These are phyloP conservation scores for Stemphylium vesicarium DNA, from an alignment of 2,329 filamentous ascomycete genomes.

Conservation along the genomic window DNA sequence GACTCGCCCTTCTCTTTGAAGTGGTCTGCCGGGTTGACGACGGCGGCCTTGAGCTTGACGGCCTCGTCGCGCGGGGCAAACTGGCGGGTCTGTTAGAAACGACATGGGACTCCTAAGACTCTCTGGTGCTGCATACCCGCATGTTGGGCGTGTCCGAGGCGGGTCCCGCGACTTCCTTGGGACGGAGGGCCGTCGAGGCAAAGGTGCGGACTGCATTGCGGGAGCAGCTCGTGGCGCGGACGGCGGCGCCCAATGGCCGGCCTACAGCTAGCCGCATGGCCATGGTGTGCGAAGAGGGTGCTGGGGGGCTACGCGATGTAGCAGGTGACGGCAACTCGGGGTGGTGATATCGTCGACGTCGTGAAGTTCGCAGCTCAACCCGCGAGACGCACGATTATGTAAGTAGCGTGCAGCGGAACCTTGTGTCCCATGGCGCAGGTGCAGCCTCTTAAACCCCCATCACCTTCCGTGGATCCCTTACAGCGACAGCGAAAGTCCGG, in stretches of 20 bases:
- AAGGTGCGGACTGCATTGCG: conserved; percentile 50
- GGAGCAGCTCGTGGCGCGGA: conserved; percentile 45
- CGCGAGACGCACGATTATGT: conserved; percentile 20
- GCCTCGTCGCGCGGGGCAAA: conserved; percentile 51
- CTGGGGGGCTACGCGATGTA: conserved; percentile 34
- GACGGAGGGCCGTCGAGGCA: conserved; percentile 49
- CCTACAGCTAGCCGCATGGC: conserved; percentile 50
- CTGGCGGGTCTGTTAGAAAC: conserved; percentile 39
- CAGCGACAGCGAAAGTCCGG: conserved; percentile 28
- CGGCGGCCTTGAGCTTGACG: conserved; percentile 71
- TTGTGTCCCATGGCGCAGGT: conserved; percentile 25
- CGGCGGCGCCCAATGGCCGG: conserved; percentile 48
- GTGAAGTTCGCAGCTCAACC: conserved; percentile 21
- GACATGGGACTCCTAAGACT: too few species aligned
- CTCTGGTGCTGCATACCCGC: conserved; percentile 44
- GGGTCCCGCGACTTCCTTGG: conserved; percentile 54
- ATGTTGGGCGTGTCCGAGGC: conserved; percentile 54
- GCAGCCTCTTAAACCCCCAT: conserved; percentile 32
- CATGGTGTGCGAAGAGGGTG: conserved; percentile 41
- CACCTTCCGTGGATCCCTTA: conserved; percentile 30
- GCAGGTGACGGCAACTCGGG: conserved; percentile 24
- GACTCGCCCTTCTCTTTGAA: conserved; percentile 85
- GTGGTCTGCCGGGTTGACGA: conserved; percentile 93
- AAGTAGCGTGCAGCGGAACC: conserved; percentile 20
- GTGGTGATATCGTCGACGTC: conserved; percentile 36